Evolutionary conservation across 306 rosid genomes (phyloP).

Genomic region (Dryas drummondii): DNA sequence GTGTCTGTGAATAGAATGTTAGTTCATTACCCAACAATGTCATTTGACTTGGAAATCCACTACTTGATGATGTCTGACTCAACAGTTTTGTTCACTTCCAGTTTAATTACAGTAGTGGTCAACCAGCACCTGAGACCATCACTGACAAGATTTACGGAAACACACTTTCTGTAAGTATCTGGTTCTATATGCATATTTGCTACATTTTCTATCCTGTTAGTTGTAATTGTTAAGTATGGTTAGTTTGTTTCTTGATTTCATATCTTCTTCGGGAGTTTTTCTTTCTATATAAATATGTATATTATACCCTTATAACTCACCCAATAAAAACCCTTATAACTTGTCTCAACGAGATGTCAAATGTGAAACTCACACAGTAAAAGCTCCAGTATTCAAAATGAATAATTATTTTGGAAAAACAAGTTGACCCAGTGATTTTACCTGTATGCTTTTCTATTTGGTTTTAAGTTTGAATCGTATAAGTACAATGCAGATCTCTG

Average conservation of each 20-base stretch:
- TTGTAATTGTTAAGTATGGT: conserved; percentile 12
- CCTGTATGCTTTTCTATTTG: conserved; percentile 1
- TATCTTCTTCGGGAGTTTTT: not conserved
- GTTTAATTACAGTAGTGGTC: conserved; percentile 98
- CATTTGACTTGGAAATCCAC: conserved; percentile 3
- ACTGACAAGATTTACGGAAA: conserved; percentile 97
- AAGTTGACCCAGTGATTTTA: not conserved
- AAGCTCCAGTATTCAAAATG: not conserved
- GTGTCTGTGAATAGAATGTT: no score
- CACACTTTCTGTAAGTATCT: conserved; percentile 79
- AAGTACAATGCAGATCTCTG: conserved; percentile 62
- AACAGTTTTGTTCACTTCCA: conserved; percentile 31
- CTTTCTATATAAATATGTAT: not conserved
- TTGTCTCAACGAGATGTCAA: not conserved
- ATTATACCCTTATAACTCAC: not conserved
- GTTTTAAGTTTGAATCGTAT: conserved; percentile 18
- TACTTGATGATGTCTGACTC: conserved; percentile 37
- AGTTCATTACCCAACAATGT: no score
- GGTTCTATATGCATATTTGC: conserved; percentile 5
- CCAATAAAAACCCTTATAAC: not conserved
- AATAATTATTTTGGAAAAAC: not conserved
- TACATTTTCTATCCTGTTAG: not conserved
- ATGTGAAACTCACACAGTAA: not conserved
- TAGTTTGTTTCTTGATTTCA: conserved; percentile 15
- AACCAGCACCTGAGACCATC: conserved; percentile 98